These are phyloP conservation scores for Colletotrichum costaricense DNA, from an alignment of 2,329 filamentous ascomycete genomes.

Conservation along the genomic window DNA sequence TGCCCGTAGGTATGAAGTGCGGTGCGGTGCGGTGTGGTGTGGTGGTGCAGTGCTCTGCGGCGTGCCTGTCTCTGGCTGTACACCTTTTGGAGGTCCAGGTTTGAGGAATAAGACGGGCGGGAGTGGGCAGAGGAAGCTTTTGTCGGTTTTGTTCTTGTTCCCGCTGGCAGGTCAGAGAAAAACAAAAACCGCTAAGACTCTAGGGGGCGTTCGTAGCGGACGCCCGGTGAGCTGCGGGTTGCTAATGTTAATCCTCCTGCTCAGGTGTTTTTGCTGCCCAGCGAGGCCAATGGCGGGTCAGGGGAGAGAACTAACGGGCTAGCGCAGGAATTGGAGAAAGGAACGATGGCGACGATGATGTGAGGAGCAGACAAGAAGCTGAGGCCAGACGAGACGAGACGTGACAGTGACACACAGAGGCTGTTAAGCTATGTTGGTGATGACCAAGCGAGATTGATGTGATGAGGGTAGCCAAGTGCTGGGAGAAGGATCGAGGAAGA, in stretches of 20 bases:
- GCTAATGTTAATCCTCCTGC: conserved; percentile 27
- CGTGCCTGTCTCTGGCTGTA: background rate
- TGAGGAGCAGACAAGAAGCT: background rate
- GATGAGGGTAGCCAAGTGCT: background rate
- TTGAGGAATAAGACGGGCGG: conserved; percentile 12
- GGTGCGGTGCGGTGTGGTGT: too few relatives aligned
- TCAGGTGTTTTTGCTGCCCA: conserved; percentile 8
- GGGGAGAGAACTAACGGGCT: conserved; percentile 21
- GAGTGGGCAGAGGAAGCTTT: conserved; percentile 31
- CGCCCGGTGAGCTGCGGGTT: conserved; percentile 29
- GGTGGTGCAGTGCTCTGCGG: too few relatives aligned
- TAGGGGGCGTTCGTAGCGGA: conserved; percentile 27
- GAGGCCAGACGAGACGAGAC: conserved; percentile 12
- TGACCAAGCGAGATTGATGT: background rate
- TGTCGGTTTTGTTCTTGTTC: conserved; percentile 21
- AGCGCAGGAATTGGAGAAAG: conserved; percentile 5
- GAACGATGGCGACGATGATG: background rate
- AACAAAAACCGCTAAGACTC: conserved; percentile 12
- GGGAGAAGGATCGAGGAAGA: background rate
- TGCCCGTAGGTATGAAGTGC: background rate
- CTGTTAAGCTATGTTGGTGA: background rate
- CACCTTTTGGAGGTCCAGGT: background rate
- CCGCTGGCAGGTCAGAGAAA: conserved; percentile 27
- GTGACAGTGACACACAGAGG: background rate
- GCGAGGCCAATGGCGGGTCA: conserved; percentile 30